Evolutionary conservation across 306 rosid genomes (phyloP), one percentile per base, ranked within the genome.

Genomic region (Biancaea sappan): DNA sequence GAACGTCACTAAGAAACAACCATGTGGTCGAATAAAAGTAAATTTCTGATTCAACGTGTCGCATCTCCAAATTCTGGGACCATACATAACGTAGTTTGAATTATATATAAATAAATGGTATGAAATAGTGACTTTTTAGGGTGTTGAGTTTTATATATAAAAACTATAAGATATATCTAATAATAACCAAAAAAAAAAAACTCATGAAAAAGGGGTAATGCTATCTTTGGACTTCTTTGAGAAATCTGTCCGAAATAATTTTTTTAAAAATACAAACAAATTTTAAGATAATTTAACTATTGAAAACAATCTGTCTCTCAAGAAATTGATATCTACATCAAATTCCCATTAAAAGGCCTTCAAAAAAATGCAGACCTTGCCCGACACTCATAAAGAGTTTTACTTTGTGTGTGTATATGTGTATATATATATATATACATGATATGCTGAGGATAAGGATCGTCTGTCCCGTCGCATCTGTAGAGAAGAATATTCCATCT

Each of bases 401-500:
- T 37, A 66, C 12, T 35, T 37, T 21, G 31, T 56, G 31, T 46
- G 46, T 5, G 4, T n/a, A 64, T 11, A 0, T 26, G n/a, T n/a
- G n/a, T n/a, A n/a, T n/a, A n/a, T n/a, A n/a, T n/a, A n/a, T n/a
- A n/a, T n/a, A n/a, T n/a, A n/a, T n/a, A n/a, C n/a, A n/a, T n/a
- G n/a, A n/a, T n/a, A n/a, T n/a, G 72, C 19, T 37, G 34, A 22
- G 59, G 60, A 46, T 64, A 38, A 65, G 46, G 54, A 31, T 57
- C 18, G 28, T 35, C 44, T 38, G 25, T 69, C 47, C 8, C 5
- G 59, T 65, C 77, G 5, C 40, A 8, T 37, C 1, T 58, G 5
- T 22, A 15, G 44, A 40, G 76, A 40, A 65, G 84, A 76, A 79
- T 83, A 79, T 71, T 73, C 77, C 21, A 37, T 43, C 8, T 24